phyloP scores from a whole-genome alignment of 164 flowering plant species.

The Warburgia ugandensis region DNA sequence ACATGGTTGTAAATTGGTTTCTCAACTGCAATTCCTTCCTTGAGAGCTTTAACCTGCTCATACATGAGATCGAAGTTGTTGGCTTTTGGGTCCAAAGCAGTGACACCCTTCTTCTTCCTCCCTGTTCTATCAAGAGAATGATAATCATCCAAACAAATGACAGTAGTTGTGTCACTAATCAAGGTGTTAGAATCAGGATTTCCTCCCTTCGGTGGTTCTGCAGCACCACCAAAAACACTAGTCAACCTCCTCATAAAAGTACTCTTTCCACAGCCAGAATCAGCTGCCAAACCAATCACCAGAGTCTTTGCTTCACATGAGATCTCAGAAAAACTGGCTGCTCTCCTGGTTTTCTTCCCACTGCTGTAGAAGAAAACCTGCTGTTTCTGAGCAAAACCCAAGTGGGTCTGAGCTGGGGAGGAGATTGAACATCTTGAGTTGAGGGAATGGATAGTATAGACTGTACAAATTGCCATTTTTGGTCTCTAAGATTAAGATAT shows the following conservation, averaged over 20 bases:
- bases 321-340: constrained; percentile 21
- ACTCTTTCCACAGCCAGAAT: constrained; percentile 96
- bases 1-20: constrained; percentile 96
- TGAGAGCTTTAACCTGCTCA: constrained; percentile 87
- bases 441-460: constrained; percentile 54
- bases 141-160: constrained; percentile 93
- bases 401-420: constrained; percentile 37
- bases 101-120: constrained; percentile 84
- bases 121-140: constrained; percentile 92
- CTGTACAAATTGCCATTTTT: constrained; percentile 58
- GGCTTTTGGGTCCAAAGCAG: constrained; percentile 96
- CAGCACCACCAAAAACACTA: constrained; percentile 95
- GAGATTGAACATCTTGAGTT: constrained; percentile 42
- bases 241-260: constrained; percentile 97
- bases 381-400: constrained; percentile 24
- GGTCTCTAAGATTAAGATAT: constrained; percentile 6
- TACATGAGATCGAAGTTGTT: constrained; percentile 94
- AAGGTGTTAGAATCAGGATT: constrained; percentile 96
- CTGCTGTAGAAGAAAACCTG: constrained; percentile 34
- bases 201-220: constrained; percentile 92
- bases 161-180: constrained; percentile 90
- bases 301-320: constrained; percentile 56
- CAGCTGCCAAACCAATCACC: constrained; percentile 95
- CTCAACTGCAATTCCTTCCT: constrained; percentile 68
- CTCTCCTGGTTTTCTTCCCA: constrained; percentile 19